Conservation (phyloP, 202 grass and related monocot species). For the Setaria italica region DNA sequence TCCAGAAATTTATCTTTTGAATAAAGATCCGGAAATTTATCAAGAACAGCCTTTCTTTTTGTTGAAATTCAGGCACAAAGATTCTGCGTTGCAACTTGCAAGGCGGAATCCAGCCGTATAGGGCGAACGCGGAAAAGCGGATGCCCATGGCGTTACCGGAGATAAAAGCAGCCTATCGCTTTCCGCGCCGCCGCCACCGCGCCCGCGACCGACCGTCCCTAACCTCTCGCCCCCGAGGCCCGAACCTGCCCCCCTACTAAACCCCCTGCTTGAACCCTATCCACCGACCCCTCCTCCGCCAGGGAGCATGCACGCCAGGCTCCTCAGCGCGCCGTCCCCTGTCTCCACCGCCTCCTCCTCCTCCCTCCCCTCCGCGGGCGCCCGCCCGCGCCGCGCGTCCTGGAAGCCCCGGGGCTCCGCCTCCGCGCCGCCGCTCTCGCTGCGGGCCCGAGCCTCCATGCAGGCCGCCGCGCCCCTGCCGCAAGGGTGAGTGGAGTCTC, state of each 20-base stretch:
- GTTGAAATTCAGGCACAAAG: background rate
- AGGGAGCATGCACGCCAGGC: slow-evolving; percentile 55
- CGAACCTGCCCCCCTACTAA: slow-evolving; percentile 24
- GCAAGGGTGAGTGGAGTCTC: slow-evolving; percentile 29
- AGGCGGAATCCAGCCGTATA: too few species aligned
- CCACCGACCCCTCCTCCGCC: slow-evolving; percentile 18
- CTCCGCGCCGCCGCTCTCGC: slow-evolving; percentile 24
- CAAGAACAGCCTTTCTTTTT: background rate
- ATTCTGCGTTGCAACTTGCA: background rate
- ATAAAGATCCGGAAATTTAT: too few species aligned
- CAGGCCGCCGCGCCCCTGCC: slow-evolving; percentile 30
- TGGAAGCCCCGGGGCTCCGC: slow-evolving; percentile 26
- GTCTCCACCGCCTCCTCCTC: slow-evolving; percentile 6
- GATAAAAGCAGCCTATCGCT: background rate
- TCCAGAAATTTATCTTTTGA: too few species aligned
- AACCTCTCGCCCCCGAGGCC: slow-evolving; percentile 11
- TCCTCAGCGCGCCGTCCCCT: slow-evolving; percentile 42
- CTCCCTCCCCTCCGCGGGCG: background rate
- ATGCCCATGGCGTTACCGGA: background rate
- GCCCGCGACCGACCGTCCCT: background rate
- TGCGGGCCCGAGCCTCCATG: slow-evolving; percentile 46
- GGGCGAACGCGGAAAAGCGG: background rate
- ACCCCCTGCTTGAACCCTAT: slow-evolving; percentile 58
- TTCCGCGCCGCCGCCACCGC: slow-evolving; percentile 35
- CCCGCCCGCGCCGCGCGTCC: slow-evolving; percentile 26